These are phyloP conservation scores for Aphanoascus verrucosus DNA, from an alignment of 2,329 filamentous ascomycete genomes.

Conservation along the genomic window DNA sequence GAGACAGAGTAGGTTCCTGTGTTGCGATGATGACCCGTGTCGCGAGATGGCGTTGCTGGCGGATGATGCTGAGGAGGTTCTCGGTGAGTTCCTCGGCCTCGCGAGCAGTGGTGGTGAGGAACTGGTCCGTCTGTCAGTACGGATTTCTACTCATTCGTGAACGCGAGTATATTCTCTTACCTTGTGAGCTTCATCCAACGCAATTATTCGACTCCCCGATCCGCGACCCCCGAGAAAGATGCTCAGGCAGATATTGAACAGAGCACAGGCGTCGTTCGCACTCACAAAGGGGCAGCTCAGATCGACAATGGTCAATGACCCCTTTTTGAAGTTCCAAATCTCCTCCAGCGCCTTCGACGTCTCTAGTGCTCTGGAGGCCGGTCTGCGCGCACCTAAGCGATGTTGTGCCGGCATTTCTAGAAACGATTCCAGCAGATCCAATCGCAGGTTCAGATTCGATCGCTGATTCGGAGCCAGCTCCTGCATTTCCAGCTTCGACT, in stretches of 20 bases:
- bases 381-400: not conserved
- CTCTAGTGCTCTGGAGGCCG: not conserved
- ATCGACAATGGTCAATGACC: slow-evolving; percentile 56
- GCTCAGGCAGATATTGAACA: slow-evolving; percentile 62
- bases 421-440: slow-evolving; percentile 56
- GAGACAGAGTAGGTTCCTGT: slow-evolving; percentile 64
- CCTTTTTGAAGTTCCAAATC: slow-evolving; percentile 28
- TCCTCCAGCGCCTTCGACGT: not conserved
- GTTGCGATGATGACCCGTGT: slow-evolving; percentile 61
- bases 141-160: not conserved
- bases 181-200: slow-evolving; percentile 70
- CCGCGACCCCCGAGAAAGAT: slow-evolving; percentile 51
- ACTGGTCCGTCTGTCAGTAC: slow-evolving; percentile 30
- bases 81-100: slow-evolving; percentile 52
- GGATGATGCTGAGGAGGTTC: slow-evolving; percentile 51
- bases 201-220: slow-evolving; percentile 49
- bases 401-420: slow-evolving; percentile 28
- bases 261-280: slow-evolving; percentile 53
- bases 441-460: slow-evolving; percentile 47
- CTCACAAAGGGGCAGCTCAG: slow-evolving; percentile 63
- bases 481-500: slow-evolving; percentile 25
- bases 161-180: slow-evolving; percentile 23
- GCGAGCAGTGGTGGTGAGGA: slow-evolving; percentile 46
- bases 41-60: slow-evolving; percentile 60
- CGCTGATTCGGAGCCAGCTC: slow-evolving; percentile 42